Evolutionary conservation across 257 asterid genomes (phyloP), one percentile per base, ranked within the genome.

Genomic region (Penstemon davidsonii): DNA sequence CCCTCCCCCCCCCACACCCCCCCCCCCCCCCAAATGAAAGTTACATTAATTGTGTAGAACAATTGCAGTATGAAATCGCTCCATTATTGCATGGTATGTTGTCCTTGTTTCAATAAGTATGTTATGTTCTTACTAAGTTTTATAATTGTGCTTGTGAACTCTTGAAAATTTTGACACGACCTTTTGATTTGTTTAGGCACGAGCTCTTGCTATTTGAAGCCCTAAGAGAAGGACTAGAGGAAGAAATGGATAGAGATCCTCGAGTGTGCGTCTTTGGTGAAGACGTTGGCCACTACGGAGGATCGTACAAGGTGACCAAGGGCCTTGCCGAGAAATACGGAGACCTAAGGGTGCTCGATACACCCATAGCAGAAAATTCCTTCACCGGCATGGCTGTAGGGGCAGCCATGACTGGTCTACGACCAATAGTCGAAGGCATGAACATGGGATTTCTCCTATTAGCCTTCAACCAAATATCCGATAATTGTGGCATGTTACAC

Each of bases 211-310:
- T 90, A 33, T 90, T 88, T 64, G 97, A 90, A 80, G 97, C 95
- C 15, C 90, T 90, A 33, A 81, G 85, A 18, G 96, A 90, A 82
- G 96, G 97, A 45, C 87, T 90, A 18, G 96, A 90, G 58, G 96
- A 90, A 80, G 97, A 88, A 73, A 90, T 88, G 97, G 96, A 85
- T 4, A 74, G 95, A 79, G 96, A 90, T 76, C 87, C 87, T 19
- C 37, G 74, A 2, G 96, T 90, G 52, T 90, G 97, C 66, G 86
- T 86, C 19, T 76, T 88, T 74, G 97, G 95, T 38, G 97, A 88
- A 69, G 96, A 86, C 57, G 96, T 90, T n/a, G 97, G 97, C 69
- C 97, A 90, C 69, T 86, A 90, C 53, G 97, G 96, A 57, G 96
- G 95, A 40, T 88, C 97, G 5, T 90, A 90, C 86, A 88, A 90